Evolutionary conservation across 2,329 filamentous ascomycete species (phyloP).

Genomic region (Arthroderma sp.): DNA sequence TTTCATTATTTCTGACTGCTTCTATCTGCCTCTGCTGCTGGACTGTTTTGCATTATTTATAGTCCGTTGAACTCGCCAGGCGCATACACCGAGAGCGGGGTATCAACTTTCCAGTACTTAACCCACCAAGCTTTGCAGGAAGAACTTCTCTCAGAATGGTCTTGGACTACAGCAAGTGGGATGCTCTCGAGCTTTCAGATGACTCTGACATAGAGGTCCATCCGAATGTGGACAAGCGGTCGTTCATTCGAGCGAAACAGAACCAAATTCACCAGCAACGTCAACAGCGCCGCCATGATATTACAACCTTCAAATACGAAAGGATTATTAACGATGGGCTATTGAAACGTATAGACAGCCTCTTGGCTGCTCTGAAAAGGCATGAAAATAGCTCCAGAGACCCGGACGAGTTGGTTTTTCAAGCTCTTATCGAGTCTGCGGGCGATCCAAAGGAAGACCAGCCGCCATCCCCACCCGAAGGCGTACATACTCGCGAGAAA

Average conservation of each 20-base stretch:
- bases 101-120: too few relatives aligned
- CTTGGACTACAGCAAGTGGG: conserved; percentile 53
- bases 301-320: conserved; percentile 80
- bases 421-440: conserved; percentile 71
- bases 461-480: conserved; percentile 61
- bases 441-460: conserved; percentile 57
- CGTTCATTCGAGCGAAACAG: conserved; percentile 97
- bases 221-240: conserved; percentile 95
- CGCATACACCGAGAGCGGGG: too few relatives aligned
- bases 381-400: conserved; percentile 54
- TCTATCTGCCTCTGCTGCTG: too few relatives aligned
- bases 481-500: conserved; percentile 62
- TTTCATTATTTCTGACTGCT: too few relatives aligned
- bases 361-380: conserved; percentile 61
- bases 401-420: conserved; percentile 75
- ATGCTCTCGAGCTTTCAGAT: conserved; percentile 90
- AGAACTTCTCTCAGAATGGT: conserved; percentile 27
- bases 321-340: conserved; percentile 85
- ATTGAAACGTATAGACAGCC: conserved; percentile 64
- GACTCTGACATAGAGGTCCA: conserved; percentile 98
- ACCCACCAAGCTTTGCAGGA: too few relatives aligned
- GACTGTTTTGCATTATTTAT: too few relatives aligned
- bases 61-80: too few relatives aligned
- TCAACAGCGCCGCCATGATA: conserved; percentile 71
- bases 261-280: conserved; percentile 91